Evolutionary conservation across 1,139 yeast genomes (phyloP).

Genomic region (Hemisphaericaspora lyxosophila): DNA sequence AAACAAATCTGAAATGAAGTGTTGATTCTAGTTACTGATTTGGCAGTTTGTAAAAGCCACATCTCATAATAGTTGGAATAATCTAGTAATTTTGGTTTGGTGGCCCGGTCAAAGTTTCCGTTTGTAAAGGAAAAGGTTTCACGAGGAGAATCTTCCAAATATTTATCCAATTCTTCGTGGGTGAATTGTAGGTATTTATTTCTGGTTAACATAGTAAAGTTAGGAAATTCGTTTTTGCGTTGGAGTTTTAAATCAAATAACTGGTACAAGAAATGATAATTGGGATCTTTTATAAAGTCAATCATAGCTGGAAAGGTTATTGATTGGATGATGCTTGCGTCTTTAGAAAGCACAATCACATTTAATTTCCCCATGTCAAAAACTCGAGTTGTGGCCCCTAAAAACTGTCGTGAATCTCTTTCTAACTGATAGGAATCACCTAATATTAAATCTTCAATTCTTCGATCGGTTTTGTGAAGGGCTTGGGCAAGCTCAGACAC

Average conservation of each 20-base stretch:
- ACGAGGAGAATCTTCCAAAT: constrained; percentile 6
- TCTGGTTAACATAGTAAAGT: constrained; percentile 7
- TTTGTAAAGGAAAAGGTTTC: background rate
- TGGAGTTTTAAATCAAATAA: constrained; percentile 11
- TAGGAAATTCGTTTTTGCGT: constrained; percentile 2
- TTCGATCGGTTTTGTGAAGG: constrained; percentile 23
- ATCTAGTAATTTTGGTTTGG: constrained; percentile 18
- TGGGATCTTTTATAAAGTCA: constrained; percentile 13
- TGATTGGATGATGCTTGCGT: constrained; percentile 2
- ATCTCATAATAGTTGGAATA: constrained; percentile 34
- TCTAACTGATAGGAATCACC: constrained; percentile 35
- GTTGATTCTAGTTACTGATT: constrained; percentile 25
- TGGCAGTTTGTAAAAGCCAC: constrained; percentile 39
- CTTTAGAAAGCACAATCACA: constrained; percentile 10
- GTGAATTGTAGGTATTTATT: constrained; percentile 9
- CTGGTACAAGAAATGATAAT: constrained; percentile 21
- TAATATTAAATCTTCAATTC: constrained; percentile 8
- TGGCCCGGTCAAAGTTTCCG: background rate
- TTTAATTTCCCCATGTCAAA: constrained; percentile 10
- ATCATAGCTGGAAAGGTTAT: background rate
- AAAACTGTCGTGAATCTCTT: constrained; percentile 10
- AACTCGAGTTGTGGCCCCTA: constrained; percentile 6
- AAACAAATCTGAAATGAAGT: constrained; percentile 47
- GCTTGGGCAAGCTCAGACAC: constrained; percentile 35
- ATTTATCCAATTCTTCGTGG: constrained; percentile 12